phyloP scores from a whole-genome alignment of 371 early-diverging fungal genomes.

The Mucor saturninus region DNA sequence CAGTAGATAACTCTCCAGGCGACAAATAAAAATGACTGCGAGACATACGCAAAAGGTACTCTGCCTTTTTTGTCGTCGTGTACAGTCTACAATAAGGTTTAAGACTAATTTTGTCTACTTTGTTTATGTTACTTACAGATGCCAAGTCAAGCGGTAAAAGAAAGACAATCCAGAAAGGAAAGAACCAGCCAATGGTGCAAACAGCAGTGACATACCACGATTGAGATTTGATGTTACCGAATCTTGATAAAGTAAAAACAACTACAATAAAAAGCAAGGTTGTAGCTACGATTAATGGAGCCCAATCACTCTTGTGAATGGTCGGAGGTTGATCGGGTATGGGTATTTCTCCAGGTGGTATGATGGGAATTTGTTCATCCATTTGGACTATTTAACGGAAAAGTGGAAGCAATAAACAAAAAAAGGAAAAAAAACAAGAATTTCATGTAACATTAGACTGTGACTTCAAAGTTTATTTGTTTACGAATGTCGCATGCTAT shows the following conservation, averaged over 20 bases:
- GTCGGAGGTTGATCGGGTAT: conserved; percentile 6
- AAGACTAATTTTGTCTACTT: neutral
- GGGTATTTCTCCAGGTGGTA: conserved; percentile 7
- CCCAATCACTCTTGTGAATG: conserved; percentile 30
- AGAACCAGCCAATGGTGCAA: conserved; percentile 79
- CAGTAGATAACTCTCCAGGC: conserved; percentile 92
- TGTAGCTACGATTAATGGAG: conserved; percentile 58
- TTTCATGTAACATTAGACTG: too few relatives aligned
- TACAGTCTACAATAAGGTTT: conserved; percentile 51
- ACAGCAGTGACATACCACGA: conserved; percentile 74
- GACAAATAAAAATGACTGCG: conserved; percentile 65
- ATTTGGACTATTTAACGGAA: neutral
- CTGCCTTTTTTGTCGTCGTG: conserved; percentile 69
- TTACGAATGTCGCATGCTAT: neutral
- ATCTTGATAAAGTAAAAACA: conserved; percentile 67
- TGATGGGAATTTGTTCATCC: conserved; percentile 10
- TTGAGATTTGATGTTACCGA: conserved; percentile 69
- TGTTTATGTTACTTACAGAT: conserved; percentile 65
- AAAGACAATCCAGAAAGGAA: conserved; percentile 88
- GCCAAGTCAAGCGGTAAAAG: conserved; percentile 90
- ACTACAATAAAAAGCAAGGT: conserved; percentile 58
- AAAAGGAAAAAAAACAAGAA: neutral
- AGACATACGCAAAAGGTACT: conserved; percentile 79
- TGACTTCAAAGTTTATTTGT: too few relatives aligned
- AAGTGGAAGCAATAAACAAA: neutral